Evolutionary conservation across 495 filamentous ascomycete species (phyloP).

Genomic region (Aspergillus taichungensis): DNA sequence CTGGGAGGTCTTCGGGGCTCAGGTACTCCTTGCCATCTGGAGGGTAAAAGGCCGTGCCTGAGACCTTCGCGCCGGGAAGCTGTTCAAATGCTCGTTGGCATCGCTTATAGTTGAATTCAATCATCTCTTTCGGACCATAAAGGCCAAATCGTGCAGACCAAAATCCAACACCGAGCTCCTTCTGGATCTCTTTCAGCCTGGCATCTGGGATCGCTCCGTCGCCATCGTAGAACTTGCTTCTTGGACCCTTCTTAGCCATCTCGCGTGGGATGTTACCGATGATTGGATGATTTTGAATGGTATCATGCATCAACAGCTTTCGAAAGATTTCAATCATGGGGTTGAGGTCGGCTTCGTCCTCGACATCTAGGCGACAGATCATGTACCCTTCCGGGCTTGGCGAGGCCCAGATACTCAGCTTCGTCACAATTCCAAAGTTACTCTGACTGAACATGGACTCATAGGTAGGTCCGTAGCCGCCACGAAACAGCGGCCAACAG

Average conservation of each 20-base stretch:
- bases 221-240: not conserved
- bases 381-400: conserved; percentile 32
- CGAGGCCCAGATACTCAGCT: conserved; percentile 52
- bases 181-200: not conserved
- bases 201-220: conserved; percentile 1
- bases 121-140: not conserved
- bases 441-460: conserved; percentile 52
- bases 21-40: not conserved
- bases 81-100: not conserved
- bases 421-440: conserved; percentile 50
- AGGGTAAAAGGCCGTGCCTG: not conserved
- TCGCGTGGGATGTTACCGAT: conserved; percentile 8
- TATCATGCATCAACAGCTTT: not conserved
- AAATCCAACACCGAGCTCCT: not conserved
- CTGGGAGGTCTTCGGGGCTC: not conserved
- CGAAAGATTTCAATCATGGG: not conserved
- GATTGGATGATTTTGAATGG: conserved; percentile 7
- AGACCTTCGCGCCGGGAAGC: not conserved
- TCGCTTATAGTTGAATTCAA: not conserved
- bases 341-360: not conserved
- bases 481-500: conserved; percentile 40
- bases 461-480: conserved; percentile 46
- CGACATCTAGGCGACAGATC: not conserved
- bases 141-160: not conserved
- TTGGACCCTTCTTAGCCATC: not conserved